A percentile compares a stretch with the other conserved stretches of the same genome.
Conservation (phyloP, 768 basidiomycete species). For the Xanthoconium stramineum region DNA sequence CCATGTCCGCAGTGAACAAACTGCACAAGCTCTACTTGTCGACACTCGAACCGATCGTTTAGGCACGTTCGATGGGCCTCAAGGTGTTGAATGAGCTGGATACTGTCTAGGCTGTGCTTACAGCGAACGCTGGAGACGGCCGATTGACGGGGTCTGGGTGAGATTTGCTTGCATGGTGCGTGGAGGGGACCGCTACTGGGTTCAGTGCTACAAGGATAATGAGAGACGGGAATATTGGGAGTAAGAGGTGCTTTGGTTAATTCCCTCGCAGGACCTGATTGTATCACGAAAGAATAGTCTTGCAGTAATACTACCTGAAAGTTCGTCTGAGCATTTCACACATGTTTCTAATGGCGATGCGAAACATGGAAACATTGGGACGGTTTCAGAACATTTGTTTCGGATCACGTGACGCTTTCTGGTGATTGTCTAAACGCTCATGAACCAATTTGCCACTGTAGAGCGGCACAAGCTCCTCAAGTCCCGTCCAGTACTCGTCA, state of each 20-base stretch:
- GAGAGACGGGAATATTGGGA: constrained; percentile 20
- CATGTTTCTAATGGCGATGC: too few species aligned
- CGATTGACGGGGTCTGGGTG: constrained; percentile 29
- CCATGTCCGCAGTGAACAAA: constrained; percentile 85
- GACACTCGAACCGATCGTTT: constrained; percentile 67
- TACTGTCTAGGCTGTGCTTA: constrained; percentile 75
- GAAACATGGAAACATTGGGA: too few species aligned
- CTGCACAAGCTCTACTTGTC: constrained; percentile 83
- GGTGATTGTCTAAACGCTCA: too few species aligned
- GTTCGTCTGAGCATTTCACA: too few species aligned
- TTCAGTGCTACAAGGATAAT: constrained; percentile 32
- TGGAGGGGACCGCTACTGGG: constrained; percentile 42
- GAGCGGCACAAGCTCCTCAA: too few species aligned
- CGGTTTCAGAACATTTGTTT: too few species aligned
- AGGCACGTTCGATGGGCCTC: constrained; percentile 82
- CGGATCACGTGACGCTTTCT: too few species aligned
- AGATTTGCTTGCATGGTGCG: constrained; percentile 37
- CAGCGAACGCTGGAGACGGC: constrained; percentile 70
- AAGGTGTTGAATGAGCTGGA: constrained; percentile 91
- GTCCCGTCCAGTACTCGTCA: too few species aligned
- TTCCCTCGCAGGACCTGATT: not conserved
- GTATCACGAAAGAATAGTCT: too few species aligned
- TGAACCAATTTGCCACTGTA: too few species aligned
- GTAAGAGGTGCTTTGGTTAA: not conserved
- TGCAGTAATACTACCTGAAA: too few species aligned